These are phyloP conservation scores for Omphalotus guepiniiformis DNA, from an alignment of 768 basidiomycete genomes.

Conservation along the genomic window DNA sequence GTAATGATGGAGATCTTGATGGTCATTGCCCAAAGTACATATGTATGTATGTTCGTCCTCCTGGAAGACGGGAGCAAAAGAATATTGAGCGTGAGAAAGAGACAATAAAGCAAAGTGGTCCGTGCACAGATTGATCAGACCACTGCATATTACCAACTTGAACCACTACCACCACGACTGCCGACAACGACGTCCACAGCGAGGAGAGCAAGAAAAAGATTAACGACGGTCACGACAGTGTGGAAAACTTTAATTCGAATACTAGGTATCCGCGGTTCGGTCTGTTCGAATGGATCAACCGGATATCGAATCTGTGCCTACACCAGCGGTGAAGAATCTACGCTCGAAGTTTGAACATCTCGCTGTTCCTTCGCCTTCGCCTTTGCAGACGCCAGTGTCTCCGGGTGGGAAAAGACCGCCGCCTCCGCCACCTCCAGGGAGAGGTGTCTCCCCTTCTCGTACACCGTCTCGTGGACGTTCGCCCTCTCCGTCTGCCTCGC, in stretches of 20 bases:
- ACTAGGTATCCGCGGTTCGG: not conserved
- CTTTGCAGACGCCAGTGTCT: constrained; percentile 16
- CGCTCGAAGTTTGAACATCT: constrained; percentile 70
- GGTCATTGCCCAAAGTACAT: no score
- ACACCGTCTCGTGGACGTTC: constrained; percentile 25
- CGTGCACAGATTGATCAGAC: constrained; percentile 1
- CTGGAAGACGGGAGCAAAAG: no score
- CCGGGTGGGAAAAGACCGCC: constrained; percentile 44
- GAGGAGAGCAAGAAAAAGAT: not conserved
- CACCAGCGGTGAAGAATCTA: constrained; percentile 64
- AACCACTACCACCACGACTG: constrained; percentile 4
- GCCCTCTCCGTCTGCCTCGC: constrained; percentile 39
- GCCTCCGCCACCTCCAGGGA: constrained; percentile 59
- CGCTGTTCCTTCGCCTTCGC: constrained; percentile 31
- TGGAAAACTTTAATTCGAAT: not conserved
- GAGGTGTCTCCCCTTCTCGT: constrained; percentile 25
- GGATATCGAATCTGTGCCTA: constrained; percentile 49
- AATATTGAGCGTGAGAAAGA: no score
- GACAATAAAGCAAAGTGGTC: no score
- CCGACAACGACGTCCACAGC: not conserved
- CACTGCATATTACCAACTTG: not conserved
- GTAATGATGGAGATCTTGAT: no score
- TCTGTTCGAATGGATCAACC: constrained; percentile 3
- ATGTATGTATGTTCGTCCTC: no score
- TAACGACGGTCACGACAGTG: not conserved